Base-by-base conservation (phyloP, 2,329 filamentous ascomycete species). In the Epichloe bromicola region DNA sequence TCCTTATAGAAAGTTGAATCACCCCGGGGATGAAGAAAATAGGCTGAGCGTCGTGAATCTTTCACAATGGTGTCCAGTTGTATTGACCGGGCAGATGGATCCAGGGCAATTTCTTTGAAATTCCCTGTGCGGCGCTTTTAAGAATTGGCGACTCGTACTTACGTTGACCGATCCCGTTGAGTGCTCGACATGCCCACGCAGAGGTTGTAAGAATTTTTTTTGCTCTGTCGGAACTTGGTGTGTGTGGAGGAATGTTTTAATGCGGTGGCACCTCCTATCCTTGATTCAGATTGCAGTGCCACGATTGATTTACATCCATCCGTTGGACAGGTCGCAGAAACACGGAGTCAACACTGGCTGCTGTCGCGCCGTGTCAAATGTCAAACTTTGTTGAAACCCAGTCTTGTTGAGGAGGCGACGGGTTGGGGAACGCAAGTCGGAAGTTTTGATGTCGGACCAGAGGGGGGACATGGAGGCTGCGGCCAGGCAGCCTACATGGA, bases 91-190 rank as follows among this genome's bases (percentile, higher is more conserved):
- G 77, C 65, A 80, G 73, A 81, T 65, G 54, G 73, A 74, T 66
- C 63, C 60, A 61, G 61, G 62, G 58, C 34, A 14, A 44, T 3
- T 17, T 46, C 43, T 45, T 20, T 12, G 23, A 38, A 57, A 46
- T 60, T 57, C 59, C 59, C 60, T 62, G 67, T 62, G 62, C 73
- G 77, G 74, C 70, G 75, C 76, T 79, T 67, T 68, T 26, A 80
- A 80, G 77, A 80, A 81, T 80, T 79, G 76, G 72, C 68, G 73
- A 76, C 70, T 76, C 73, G 73, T 69, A 65, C 61, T 59, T 52
- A 67, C 67, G 69, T 78, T 75, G 70, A 71, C 71, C 76, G 74
- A 73, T 80, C 76, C 78, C 78, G 78, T 81, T 79, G 75, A 78
- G 76, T 73, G 72, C 67, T 73, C 76, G 73, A 80, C 75, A 79